phyloP scores from a whole-genome alignment of 129 eudicot species.

The Helichrysum umbraculigerum region DNA sequence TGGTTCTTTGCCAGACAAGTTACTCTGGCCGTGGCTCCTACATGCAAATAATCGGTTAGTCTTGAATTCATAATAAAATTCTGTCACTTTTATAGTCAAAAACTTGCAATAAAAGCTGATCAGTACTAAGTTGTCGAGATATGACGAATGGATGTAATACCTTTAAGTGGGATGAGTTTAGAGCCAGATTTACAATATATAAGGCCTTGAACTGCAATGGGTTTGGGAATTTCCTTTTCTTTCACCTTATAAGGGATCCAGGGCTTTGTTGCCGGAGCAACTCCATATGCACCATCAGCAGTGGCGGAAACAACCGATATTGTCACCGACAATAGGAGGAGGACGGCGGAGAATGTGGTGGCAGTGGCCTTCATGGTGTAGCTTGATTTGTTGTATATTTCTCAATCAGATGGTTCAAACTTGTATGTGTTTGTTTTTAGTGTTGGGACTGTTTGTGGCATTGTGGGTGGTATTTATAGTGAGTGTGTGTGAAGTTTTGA shows the following conservation, averaged over 20 bases:
- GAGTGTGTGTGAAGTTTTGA: neutral
- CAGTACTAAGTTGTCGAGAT: neutral
- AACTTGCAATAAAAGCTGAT: neutral
- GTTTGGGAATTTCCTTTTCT: conserved; percentile 15
- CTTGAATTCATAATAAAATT: neutral
- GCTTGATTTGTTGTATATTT: conserved; percentile 2
- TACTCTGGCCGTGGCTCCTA: conserved; percentile 49
- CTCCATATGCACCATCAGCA: conserved; percentile 21
- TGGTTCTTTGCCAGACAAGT: conserved; percentile 51
- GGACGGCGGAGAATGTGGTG: conserved; percentile 20
- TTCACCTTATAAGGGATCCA: conserved; percentile 15
- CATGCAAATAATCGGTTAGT: neutral
- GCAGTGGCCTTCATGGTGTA: conserved; percentile 25
- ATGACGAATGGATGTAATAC: conserved; percentile 16
- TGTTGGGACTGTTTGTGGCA: neutral
- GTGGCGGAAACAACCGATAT: neutral
- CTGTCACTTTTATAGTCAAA: too few species aligned
- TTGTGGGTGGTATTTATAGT: conserved; percentile 28
- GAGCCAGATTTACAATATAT: conserved; percentile 52
- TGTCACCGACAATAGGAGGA: neutral
- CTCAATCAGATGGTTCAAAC: neutral
- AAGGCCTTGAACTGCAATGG: conserved; percentile 48
- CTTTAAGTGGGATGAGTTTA: conserved; percentile 44
- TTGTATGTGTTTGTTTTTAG: conserved; percentile 8
- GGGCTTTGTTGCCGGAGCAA: conserved; percentile 17